Evolutionary conservation across 768 basidiomycete genomes (phyloP), one percentile per base, ranked within the genome.

Genomic region (Suillus alpinus): DNA sequence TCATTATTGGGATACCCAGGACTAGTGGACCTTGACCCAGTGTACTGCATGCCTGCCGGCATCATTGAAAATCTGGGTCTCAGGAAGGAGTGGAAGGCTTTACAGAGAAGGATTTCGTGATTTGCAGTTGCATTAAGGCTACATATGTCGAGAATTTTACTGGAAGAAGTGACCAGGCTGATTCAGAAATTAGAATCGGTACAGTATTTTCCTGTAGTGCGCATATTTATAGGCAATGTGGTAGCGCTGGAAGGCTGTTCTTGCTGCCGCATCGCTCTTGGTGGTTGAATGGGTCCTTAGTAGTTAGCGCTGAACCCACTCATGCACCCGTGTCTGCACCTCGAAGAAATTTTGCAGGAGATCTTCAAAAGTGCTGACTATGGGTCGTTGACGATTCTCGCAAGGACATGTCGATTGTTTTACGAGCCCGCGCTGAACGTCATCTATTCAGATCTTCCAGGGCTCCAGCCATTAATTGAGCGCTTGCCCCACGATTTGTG

Each of bases 1-100:
- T 95, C 94, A 0, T 77, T 98, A 16, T 79, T 98, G 13, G 93
- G 94, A 18, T 95, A 94, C 68, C 90, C 92, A 0, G 89, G 86
- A 2, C 74, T 99, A 23, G 80, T 85, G 16, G 92, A 94, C 65
- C 76, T 98, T 44, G 97, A 98, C 70, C 96, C 96, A 0, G 89
- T 97, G 37, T 55, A 55, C 16, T 55, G 97, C 95, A 69, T 98
- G 96, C 76, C 94, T 98, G 94, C 96, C 94, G 8, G 89, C 89
- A 1, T 55, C 37, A 39, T 71, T 46, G 86, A 90, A 69, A 73
- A 72, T 39, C 82, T 74, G 73, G 94, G 92, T 3, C 77, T 96
- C 59, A 77, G 79, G 65, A 93, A 89, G 69, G 69, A 67, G 29
- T 75, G 73, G 73, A 67, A 70, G 55, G 69, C 67, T 63, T 66